Evolutionary conservation across 257 asterid species (phyloP).

Genomic region (Gynochthodes officinalis): DNA sequence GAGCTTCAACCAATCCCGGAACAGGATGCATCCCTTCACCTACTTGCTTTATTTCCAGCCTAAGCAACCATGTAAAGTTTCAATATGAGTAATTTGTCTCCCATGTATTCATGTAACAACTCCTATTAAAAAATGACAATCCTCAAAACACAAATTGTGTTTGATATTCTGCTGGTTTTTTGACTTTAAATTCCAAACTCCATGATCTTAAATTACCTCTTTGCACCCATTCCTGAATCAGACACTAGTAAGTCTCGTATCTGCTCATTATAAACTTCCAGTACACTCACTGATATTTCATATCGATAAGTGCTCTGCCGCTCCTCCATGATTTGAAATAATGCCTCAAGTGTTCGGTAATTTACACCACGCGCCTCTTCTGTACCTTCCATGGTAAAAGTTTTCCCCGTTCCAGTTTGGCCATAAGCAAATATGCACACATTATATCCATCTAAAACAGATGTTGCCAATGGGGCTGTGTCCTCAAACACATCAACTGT

Average conservation of each 20-base stretch:
- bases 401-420: conserved; percentile 96
- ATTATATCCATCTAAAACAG: conserved; percentile 91
- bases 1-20: conserved; percentile 89
- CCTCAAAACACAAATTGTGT: too few relatives aligned
- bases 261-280: conserved; percentile 97
- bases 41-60: conserved; percentile 92
- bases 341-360: conserved; percentile 79
- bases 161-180: too few relatives aligned
- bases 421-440: conserved; percentile 96
- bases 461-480: conserved; percentile 78
- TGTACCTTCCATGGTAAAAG: conserved; percentile 97
- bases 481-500: conserved; percentile 88
- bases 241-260: conserved; percentile 71
- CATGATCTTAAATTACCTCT: conserved; percentile 42
- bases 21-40: conserved; percentile 92
- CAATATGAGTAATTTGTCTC: not conserved
- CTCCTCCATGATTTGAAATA: conserved; percentile 73
- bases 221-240: conserved; percentile 46
- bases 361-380: conserved; percentile 90
- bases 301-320: conserved; percentile 60
- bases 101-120: not conserved
- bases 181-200: not conserved
- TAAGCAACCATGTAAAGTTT: conserved; percentile 21
- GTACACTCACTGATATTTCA: conserved; percentile 79
- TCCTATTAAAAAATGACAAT: not conserved